A percentile compares a stretch with the other conserved stretches of the same genome.
These are phyloP conservation scores for Podaxis pistillaris DNA, from an alignment of 768 basidiomycete species.

Conservation along the genomic window DNA sequence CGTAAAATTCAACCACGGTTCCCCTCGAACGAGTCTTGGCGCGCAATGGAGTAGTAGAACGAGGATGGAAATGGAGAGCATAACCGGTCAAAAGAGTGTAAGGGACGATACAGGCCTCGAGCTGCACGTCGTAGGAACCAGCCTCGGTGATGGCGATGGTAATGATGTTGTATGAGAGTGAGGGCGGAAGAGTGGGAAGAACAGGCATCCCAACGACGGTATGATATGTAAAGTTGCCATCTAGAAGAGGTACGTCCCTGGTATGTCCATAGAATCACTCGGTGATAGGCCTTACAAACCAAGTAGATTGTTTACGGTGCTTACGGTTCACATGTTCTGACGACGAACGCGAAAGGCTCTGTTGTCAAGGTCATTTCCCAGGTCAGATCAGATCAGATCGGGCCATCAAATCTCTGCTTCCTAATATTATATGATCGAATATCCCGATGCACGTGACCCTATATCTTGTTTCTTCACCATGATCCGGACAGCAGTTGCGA, in stretches of 20 bases:
- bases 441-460: slow-evolving; percentile 22
- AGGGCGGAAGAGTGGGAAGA: slow-evolving; percentile 12
- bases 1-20: slow-evolving; percentile 32
- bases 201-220: slow-evolving; percentile 5
- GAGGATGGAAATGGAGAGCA: slow-evolving; percentile 29
- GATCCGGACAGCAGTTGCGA: slow-evolving; percentile 30
- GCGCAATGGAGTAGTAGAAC: slow-evolving; percentile 29
- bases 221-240: slow-evolving; percentile 8
- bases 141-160: slow-evolving; percentile 24
- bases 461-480: slow-evolving; percentile 27
- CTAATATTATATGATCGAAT: slow-evolving; percentile 17
- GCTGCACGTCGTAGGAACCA: slow-evolving; percentile 30
- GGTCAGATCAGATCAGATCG: not conserved
- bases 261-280: slow-evolving; percentile 1
- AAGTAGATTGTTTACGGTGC: slow-evolving; percentile 5
- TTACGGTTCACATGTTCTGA: slow-evolving; percentile 6
- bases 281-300: slow-evolving; percentile 9
- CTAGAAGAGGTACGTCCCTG: not conserved
- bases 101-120: slow-evolving; percentile 23
- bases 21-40: not conserved
- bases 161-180: slow-evolving; percentile 20
- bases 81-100: slow-evolving; percentile 24
- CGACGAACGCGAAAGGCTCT: slow-evolving; percentile 4
- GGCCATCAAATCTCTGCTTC: slow-evolving; percentile 14
- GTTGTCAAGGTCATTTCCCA: slow-evolving; percentile 10